Evolutionary conservation across 345 rosid genomes (phyloP).

Genomic region (Murraya koenigii): DNA sequence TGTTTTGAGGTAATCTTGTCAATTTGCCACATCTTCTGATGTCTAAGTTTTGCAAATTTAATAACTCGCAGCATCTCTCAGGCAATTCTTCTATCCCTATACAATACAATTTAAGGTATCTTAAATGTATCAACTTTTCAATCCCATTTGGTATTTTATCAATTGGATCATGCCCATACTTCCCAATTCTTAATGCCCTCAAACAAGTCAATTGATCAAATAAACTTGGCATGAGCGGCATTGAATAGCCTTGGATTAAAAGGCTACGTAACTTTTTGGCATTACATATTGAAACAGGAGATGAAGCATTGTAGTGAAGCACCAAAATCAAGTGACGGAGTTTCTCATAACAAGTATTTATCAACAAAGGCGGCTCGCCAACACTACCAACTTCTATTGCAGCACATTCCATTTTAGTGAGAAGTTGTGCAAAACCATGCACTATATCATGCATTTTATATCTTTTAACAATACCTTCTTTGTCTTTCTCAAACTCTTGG

Average conservation of each 20-base stretch:
- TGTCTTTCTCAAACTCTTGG: background rate
- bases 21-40: accelerated
- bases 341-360: background rate
- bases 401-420: background rate
- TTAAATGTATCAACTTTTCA: background rate
- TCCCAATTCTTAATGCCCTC: background rate
- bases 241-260: background rate
- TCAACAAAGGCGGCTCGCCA: background rate
- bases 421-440: background rate
- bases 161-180: no score
- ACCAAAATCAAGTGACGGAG: background rate
- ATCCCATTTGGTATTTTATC: background rate
- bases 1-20: background rate
- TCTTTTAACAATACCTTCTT: background rate
- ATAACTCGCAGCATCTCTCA: conserved; percentile 2
- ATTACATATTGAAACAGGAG: background rate
- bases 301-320: background rate
- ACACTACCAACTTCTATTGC: background rate
- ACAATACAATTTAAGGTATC: background rate
- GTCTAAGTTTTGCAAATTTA: conserved; percentile 7
- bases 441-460: conserved; percentile 1
- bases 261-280: background rate
- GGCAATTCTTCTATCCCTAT: background rate
- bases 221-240: background rate
- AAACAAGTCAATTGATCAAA: background rate